These are phyloP conservation scores for Sphaerulina musiva DNA, from an alignment of 2,329 filamentous ascomycete species.

Conservation along the genomic window DNA sequence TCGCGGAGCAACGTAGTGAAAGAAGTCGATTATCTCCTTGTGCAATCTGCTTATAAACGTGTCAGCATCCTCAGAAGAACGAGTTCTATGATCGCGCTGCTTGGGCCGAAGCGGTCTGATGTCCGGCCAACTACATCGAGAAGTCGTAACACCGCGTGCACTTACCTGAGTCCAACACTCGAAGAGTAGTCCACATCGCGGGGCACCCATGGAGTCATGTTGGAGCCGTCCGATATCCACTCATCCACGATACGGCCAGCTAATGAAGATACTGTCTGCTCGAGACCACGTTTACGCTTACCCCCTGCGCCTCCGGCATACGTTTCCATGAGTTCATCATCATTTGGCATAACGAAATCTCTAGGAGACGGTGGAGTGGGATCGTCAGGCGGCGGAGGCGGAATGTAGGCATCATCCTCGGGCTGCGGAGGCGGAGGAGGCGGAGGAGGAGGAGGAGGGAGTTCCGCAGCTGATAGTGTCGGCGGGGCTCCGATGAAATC, in stretches of 20 bases:
- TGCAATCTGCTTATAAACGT: slow-evolving; percentile 54
- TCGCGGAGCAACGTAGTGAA: slow-evolving; percentile 71
- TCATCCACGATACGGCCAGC: slow-evolving; percentile 38
- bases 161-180: slow-evolving; percentile 25
- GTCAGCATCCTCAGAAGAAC: neutral
- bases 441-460: slow-evolving; percentile 7
- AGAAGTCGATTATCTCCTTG: slow-evolving; percentile 85
- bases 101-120: neutral
- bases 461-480: neutral
- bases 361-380: slow-evolving; percentile 18
- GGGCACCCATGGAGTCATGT: slow-evolving; percentile 57
- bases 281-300: slow-evolving; percentile 60
- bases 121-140: neutral
- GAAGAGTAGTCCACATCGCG: slow-evolving; percentile 42
- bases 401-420: neutral
- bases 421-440: neutral
- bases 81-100: neutral
- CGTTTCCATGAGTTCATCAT: slow-evolving; percentile 20
- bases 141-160: neutral
- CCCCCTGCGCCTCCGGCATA: slow-evolving; percentile 33
- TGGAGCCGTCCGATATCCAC: slow-evolving; percentile 38
- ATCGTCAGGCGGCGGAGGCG: slow-evolving; percentile 7
- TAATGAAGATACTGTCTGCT: slow-evolving; percentile 10
- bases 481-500: slow-evolving; percentile 9
- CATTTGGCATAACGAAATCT: slow-evolving; percentile 22